These are phyloP conservation scores for Ceratonia siliqua DNA, from an alignment of 306 rosid species.

Conservation along the genomic window DNA sequence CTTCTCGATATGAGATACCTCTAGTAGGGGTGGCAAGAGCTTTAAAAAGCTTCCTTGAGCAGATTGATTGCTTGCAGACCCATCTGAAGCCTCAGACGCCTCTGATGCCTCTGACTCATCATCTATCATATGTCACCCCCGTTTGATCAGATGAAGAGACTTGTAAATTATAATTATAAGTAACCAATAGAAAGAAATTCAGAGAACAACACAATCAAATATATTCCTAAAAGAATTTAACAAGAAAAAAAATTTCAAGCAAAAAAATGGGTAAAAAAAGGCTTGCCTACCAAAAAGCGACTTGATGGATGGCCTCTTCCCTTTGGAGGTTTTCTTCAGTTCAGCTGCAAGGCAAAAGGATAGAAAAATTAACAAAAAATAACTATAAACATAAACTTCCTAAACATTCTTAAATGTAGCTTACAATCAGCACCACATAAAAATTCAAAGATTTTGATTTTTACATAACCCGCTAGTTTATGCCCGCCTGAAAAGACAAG, in stretches of 20 bases:
- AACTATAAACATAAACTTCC: background rate
- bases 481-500: background rate
- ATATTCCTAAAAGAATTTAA: background rate
- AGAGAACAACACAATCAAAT: background rate
- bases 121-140: conserved; percentile 46
- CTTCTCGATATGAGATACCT: conserved; percentile 38
- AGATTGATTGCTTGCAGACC: conserved; percentile 37
- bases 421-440: background rate
- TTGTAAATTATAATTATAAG: background rate
- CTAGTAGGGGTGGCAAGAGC: conserved; percentile 50
- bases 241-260: background rate
- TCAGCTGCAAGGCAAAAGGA: conserved; percentile 58
- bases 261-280: background rate
- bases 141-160: conserved; percentile 25
- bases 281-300: conserved; percentile 78
- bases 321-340: conserved; percentile 69
- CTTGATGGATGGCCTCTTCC: conserved; percentile 78
- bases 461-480: background rate
- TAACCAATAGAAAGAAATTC: background rate
- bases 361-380: conserved; percentile 3
- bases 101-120: conserved; percentile 52
- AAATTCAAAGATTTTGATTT: background rate
- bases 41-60: conserved; percentile 55
- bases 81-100: conserved; percentile 44
- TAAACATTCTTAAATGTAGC: background rate